Evolutionary conservation across 176 grass and related monocot species (phyloP), one percentile per base, ranked within the genome.

Genomic region (Hyparrhenia diplandra): DNA sequence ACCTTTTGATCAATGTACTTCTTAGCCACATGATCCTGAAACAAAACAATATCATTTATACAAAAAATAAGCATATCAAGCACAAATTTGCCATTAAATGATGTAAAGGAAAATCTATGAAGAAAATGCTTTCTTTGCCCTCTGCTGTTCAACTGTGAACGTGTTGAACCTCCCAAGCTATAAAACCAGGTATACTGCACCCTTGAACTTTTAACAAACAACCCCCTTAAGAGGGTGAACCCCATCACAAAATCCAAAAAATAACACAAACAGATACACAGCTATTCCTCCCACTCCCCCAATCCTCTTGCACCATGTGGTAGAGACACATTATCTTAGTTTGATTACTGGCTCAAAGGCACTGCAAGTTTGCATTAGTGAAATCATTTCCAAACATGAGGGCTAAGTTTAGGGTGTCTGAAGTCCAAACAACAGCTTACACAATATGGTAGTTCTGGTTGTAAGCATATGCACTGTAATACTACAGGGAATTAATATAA

Each of bases 1-100:
- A 94, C 77, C 77, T 91, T 90, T 75, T 90, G 85, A 86, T 94
- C 85, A 77, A 90, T 90, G 69, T 81, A 88, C 45, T 80, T 66
- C 74, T 78, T 86, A 67, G 85, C 91, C 36, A 77, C 82, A 70
- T 71, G 79, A 69, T 91, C 92, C 89, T 94, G 69, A 81, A 84
- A 67, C 36, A 52, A 76, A 87, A 76, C 51, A 13, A 87, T 52
- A 63, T 27, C 27, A 2, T 4, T 75, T 37, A 64, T 21, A 76
- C 55, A 62, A 24, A 42, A 71, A 30, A 73, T 10, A 63, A 73
- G 54, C 30, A 25, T 49, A 65, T 8, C 17, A 10, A 8, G 31
- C 46, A 69, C 29, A 35, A 20, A 6, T 67, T 52, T 21, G 10
- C 12, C 5, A 16, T 20, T n/a, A 39, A 54, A 70, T 29, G 0